Evolutionary conservation across 2,329 filamentous ascomycete species (phyloP).

Genomic region (Moelleriella libera): DNA sequence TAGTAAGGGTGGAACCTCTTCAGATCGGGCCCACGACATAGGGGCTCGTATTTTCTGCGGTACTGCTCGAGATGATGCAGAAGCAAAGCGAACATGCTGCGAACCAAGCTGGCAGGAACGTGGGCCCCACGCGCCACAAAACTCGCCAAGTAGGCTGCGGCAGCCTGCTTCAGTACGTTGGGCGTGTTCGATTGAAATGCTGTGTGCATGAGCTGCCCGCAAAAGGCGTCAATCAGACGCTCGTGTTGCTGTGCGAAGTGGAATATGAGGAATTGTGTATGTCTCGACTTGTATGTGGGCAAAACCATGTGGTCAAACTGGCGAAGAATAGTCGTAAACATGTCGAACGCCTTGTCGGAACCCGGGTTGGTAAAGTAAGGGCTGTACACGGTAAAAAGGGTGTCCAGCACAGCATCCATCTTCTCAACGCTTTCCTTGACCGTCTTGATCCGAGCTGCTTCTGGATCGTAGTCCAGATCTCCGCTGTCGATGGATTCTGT

Average conservation of each 20-base stretch:
- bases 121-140: conserved; percentile 85
- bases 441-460: conserved; percentile 49
- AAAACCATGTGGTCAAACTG: conserved; percentile 84
- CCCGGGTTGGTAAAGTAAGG: conserved; percentile 56
- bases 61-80: conserved; percentile 64
- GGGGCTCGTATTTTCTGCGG: conserved; percentile 55
- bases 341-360: conserved; percentile 53
- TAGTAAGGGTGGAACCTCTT: conserved; percentile 77
- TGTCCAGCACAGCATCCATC: conserved; percentile 79
- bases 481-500: conserved; percentile 59
- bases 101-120: conserved; percentile 62
- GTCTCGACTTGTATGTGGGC: conserved; percentile 79
- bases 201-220: conserved; percentile 48
- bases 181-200: conserved; percentile 48
- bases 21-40: conserved; percentile 73
- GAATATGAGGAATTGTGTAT: conserved; percentile 91
- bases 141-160: conserved; percentile 83
- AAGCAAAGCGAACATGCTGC: conserved; percentile 68
- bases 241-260: conserved; percentile 81
- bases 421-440: conserved; percentile 77
- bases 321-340: conserved; percentile 65
- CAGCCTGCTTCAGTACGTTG: conserved; percentile 64
- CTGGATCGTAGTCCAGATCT: conserved; percentile 51
- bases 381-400: conserved; percentile 73
- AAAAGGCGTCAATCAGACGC: conserved; percentile 67